Percentiles rank a stretch among this genome's conserved stretches.
Evolutionary conservation across 164 flowering plant genomes (phyloP).

Genomic region (Magnolia officinalis): DNA sequence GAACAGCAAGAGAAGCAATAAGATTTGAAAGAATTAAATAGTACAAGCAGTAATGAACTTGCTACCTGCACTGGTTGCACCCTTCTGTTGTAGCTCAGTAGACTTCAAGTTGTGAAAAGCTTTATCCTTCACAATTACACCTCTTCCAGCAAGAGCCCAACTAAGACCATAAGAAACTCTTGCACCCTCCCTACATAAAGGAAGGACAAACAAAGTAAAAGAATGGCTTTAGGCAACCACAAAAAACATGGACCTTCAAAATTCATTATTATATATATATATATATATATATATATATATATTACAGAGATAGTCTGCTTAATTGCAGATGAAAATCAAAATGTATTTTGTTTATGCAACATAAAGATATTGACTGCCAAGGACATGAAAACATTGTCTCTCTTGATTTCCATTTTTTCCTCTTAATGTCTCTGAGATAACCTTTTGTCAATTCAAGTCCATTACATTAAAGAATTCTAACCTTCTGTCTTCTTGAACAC

Average conservation of each 20-base stretch:
- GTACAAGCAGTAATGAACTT: not conserved
- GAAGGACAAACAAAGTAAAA: slow-evolving; percentile 1
- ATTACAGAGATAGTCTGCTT: too few relatives aligned
- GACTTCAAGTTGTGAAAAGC: slow-evolving; percentile 45
- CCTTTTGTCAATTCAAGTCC: not conserved
- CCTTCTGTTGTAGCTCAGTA: slow-evolving; percentile 44
- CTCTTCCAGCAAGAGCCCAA: slow-evolving; percentile 54
- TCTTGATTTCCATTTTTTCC: too few relatives aligned
- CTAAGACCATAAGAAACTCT: slow-evolving; percentile 48
- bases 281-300: too few relatives aligned
- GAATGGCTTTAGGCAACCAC: not conserved
- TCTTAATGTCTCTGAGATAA: not conserved
- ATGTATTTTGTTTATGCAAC: too few relatives aligned
- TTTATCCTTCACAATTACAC: slow-evolving; percentile 52
- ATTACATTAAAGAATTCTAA: not conserved
- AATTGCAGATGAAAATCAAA: too few relatives aligned
- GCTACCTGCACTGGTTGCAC: slow-evolving; percentile 41
- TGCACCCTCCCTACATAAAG: slow-evolving; percentile 29
- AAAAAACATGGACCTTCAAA: not conserved
- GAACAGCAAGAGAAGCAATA: not conserved
- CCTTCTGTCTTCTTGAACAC: not conserved
- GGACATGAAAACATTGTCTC: too few relatives aligned
- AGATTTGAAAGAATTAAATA: not conserved
- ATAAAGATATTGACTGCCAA: too few relatives aligned
- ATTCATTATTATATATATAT: too few relatives aligned